Base-by-base conservation (phyloP, 1,139 yeast species). In the Magnusiomyces fungicola region DNA sequence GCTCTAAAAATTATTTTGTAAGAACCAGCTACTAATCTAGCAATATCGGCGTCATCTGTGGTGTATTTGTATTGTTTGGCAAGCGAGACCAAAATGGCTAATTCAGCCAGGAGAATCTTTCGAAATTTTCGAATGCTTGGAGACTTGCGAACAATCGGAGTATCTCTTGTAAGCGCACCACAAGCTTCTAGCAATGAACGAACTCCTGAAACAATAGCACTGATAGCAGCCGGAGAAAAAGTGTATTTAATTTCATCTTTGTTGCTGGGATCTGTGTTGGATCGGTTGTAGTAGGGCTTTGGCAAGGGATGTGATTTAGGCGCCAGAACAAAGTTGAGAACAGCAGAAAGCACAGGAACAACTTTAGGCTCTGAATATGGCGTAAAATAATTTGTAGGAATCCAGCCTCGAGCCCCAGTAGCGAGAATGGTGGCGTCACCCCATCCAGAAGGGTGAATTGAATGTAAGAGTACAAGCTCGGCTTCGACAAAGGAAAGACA, bases 381-480 rank as follows among this genome's bases (percentile, higher is more conserved):
- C 30, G 63, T 59, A 54, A 90, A 92, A 67, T 88, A 92, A 65
- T 90, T 90, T 74, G 90, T 83, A 1, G 98, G 98, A 18, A 92
- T 88, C 98, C 98, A 92, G 25, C 98, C 98, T 53, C 96, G 74
- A 57, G 78, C 77, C 50, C 86, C 77, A 5, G 85, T 75, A 48
- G 80, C 80, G 18, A 83, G 66, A 45, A 86, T 66, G 0, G 97
- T 89, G 2, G 90, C 97, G 66, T 92, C 97, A 52, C 96, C 97
- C 98, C 98, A 92, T 1, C 97, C 98, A 18, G 96, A 83, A 49
- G 85, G 82, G 65, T 92, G 97, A 29, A 89, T 79, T 9, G 90
- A 79, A 64, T 90, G 96, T 6, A 92, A 85, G 63, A 88, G 83
- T 0, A 92, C 95, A 51, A 88, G 70, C 59, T 89, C 97, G 54